These are phyloP conservation scores for Porphyrellus sp. DNA, from an alignment of 1,284 basidiomycete genomes.

Conservation along the genomic window DNA sequence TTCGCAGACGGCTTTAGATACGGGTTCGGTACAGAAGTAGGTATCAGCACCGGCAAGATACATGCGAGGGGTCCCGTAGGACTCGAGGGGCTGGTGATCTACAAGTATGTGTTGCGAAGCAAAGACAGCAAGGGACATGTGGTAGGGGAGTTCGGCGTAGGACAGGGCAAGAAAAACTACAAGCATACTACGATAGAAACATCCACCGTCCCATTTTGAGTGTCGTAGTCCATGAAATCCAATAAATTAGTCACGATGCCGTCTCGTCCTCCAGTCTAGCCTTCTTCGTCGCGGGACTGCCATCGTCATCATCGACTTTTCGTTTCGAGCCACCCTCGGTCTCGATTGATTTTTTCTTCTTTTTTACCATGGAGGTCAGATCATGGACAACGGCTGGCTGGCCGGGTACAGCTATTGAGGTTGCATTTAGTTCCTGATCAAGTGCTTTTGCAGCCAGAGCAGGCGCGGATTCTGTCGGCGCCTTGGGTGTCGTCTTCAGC, in stretches of 20 bases:
- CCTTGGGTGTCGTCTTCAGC: slow-evolving; percentile 73
- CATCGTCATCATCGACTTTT: slow-evolving; percentile 62
- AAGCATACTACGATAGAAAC: slow-evolving; percentile 62
- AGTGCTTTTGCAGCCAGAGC: slow-evolving; percentile 64
- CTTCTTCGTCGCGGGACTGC: slow-evolving; percentile 60
- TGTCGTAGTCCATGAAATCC: not conserved
- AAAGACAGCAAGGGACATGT: slow-evolving; percentile 70
- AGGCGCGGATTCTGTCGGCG: slow-evolving; percentile 54
- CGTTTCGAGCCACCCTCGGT: slow-evolving; percentile 49
- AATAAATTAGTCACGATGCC: slow-evolving; percentile 8
- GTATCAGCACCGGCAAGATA: slow-evolving; percentile 94
- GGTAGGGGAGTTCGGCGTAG: slow-evolving; percentile 74
- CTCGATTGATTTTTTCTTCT: slow-evolving; percentile 66
- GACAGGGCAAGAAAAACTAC: slow-evolving; percentile 71
- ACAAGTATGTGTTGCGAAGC: slow-evolving; percentile 90
- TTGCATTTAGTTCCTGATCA: slow-evolving; percentile 59
- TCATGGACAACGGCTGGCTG: slow-evolving; percentile 62
- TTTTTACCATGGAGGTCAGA: slow-evolving; percentile 77
- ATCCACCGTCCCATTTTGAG: slow-evolving; percentile 44
- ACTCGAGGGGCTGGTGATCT: slow-evolving; percentile 89
- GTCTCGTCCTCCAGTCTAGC: slow-evolving; percentile 49
- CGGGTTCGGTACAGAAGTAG: slow-evolving; percentile 97
- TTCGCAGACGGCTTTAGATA: slow-evolving; percentile 98
- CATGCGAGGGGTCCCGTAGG: slow-evolving; percentile 98
- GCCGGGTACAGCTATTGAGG: slow-evolving; percentile 29